phyloP scores from a whole-genome alignment of 768 basidiomycete genomes.

The Tylopilus plumbeoviolaceoides region DNA sequence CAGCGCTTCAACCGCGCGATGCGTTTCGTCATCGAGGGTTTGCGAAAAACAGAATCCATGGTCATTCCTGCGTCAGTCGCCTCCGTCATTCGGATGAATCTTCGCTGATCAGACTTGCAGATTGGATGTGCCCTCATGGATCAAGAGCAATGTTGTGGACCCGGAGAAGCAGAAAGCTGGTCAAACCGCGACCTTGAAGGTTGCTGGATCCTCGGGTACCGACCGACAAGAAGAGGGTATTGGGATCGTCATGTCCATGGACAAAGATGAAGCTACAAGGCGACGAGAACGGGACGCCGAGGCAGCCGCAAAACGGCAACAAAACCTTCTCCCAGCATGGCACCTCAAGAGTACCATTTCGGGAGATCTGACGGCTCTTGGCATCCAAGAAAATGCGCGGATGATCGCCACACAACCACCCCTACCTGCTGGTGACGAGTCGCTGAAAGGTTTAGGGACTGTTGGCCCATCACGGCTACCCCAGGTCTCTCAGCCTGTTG shows the following conservation, averaged over 20 bases:
- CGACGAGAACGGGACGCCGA: conserved; percentile 73
- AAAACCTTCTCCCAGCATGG: conserved; percentile 93
- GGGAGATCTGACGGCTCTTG: conserved; percentile 85
- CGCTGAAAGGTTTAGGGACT: conserved; percentile 63
- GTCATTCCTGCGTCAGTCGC: conserved; percentile 70
- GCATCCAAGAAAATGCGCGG: conserved; percentile 68
- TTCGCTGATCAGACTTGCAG: conserved; percentile 34
- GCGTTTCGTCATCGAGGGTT: conserved; percentile 78
- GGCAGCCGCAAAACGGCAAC: conserved; percentile 79
- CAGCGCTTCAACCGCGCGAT: conserved; percentile 92
- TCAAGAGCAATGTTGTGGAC: conserved; percentile 67
- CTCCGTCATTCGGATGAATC: not conserved
- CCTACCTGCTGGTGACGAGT: conserved; percentile 63
- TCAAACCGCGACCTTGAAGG: conserved; percentile 56
- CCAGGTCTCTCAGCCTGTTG: conserved; percentile 24
- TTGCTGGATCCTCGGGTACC: conserved; percentile 65
- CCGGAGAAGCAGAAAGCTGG: conserved; percentile 55
- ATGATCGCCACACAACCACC: conserved; percentile 35
- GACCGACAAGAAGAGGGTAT: conserved; percentile 60
- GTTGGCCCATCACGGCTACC: conserved; percentile 37
- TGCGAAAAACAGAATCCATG: conserved; percentile 88
- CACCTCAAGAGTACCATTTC: conserved; percentile 95
- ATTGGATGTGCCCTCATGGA: conserved; percentile 80
- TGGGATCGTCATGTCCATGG: conserved; percentile 76
- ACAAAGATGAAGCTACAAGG: conserved; percentile 79